Base-by-base conservation (phyloP, 1,284 basidiomycete species). In the Agaricales sp. region DNA sequence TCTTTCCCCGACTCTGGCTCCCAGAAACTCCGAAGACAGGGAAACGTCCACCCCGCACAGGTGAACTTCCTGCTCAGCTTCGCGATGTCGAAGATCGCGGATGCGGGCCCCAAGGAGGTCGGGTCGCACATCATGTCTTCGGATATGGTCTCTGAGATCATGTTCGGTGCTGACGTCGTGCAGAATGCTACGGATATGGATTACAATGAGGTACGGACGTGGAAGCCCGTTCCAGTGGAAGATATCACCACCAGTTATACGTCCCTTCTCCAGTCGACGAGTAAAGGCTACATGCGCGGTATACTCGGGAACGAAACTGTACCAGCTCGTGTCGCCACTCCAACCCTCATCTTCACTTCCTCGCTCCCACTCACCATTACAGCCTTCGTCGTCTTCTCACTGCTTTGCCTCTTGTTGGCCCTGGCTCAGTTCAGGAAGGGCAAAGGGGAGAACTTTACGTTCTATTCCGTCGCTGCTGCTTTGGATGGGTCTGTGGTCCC, bases 401-500 rank as follows among this genome's bases (percentile, higher is more conserved):
- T 60, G 39, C 57, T 63, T 3, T 45, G 26, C 1, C 51, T 21
- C 4, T 3, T 60, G 13, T 45, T 59, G 46, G 3, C 60, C 24
- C 1, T 60, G 2, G 54, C 54, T 0, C 48, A 64, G 20, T 57
- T 63, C 43, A 52, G 62, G 20, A 24, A 43, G 2, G 54, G 54
- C 2, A 55, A 62, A 13, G 53, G 52, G n/a, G 4, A 30, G 3
- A 51, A 54, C n/a, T 61, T 63, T n/a, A 61, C 61, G 13, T 53
- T 64, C 43, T 41, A 49, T 22, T 61, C 58, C 2, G 41, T 64
- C 19, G 58, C 58, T 0, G 54, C 56, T 0, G 57, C 61, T 0
- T 16, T 63, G 2, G 53, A 63, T 4, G 51, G 37, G 14, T 63
- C 62, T 0, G 61, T 63, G 21, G 52, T 63, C 16, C 58, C 62